Conservation (phyloP, 2,329 filamentous ascomycete genomes). For the Cryphonectria parasitica region DNA sequence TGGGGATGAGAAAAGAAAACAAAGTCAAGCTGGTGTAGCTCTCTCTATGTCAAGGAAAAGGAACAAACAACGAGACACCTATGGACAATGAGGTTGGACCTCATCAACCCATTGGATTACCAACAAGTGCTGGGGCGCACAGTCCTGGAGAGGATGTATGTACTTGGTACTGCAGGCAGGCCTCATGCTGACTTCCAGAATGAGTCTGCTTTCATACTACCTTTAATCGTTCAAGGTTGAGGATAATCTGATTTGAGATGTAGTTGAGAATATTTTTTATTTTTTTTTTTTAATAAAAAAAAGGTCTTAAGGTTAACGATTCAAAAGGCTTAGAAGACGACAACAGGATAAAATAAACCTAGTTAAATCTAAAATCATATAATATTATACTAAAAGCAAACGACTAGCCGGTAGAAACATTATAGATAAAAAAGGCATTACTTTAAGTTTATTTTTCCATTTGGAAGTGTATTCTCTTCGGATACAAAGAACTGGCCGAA, state of each 20-base stretch:
- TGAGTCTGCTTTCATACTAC: not conserved
- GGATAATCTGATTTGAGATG: not conserved
- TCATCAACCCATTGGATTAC: not conserved
- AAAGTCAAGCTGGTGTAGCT: not conserved
- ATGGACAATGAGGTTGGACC: not conserved
- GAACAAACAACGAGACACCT: not conserved
- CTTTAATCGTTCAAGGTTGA: not conserved
- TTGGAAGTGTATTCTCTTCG: not conserved
- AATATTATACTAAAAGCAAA: not conserved
- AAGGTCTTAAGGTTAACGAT: not conserved
- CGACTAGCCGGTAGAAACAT: not conserved
- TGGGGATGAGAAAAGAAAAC: not conserved
- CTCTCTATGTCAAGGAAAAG: too few species aligned
- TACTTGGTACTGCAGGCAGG: not conserved
- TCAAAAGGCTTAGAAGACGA: not conserved
- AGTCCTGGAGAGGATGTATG: not conserved
- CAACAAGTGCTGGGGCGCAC: not conserved
- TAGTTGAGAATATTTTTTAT: too few species aligned
- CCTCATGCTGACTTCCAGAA: not conserved
- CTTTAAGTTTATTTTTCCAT: not conserved
- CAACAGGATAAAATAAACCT: not conserved
- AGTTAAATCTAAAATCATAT: not conserved
- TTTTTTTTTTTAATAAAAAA: too few species aligned
- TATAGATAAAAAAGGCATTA: not conserved
- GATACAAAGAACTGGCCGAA: not conserved